Conservation (phyloP, 257 asterid genomes). For the Craterostigma plantagineum region DNA sequence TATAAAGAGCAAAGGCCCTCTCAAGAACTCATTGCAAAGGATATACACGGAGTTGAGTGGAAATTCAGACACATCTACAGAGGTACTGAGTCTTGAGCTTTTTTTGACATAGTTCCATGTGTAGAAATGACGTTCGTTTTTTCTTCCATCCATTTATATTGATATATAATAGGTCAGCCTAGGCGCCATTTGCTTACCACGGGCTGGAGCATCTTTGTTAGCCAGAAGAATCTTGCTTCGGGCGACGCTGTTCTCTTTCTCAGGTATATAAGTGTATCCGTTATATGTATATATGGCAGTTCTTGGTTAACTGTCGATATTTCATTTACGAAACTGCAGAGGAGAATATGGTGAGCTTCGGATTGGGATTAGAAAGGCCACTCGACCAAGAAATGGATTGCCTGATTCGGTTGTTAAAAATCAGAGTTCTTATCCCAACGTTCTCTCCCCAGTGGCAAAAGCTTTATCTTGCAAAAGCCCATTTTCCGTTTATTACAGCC, state of each 20-base stretch:
- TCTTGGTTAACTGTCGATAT: neutral
- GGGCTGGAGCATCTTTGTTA: constrained; percentile 90
- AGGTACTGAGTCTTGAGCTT: constrained; percentile 23
- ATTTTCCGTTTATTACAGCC: constrained; percentile 62
- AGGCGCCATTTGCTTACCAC: constrained; percentile 97
- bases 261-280: constrained; percentile 36
- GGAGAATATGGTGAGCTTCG: constrained; percentile 80
- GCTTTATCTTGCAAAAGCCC: constrained; percentile 38
- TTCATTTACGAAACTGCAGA: constrained; percentile 18
- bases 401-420: constrained; percentile 69
- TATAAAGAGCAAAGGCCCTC: constrained; percentile 93
- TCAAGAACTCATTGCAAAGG: constrained; percentile 85
- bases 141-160: no score
- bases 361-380: constrained; percentile 84
- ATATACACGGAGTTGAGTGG: constrained; percentile 93
- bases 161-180: constrained; percentile 59
- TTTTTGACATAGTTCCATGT: no score
- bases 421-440: constrained; percentile 54
- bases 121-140: no score
- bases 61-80: constrained; percentile 91
- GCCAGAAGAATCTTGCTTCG: constrained; percentile 77
- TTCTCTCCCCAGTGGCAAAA: constrained; percentile 61
- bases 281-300: neutral
- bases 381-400: constrained; percentile 75
- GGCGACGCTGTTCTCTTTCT: constrained; percentile 95